Base-by-base conservation (phyloP, 2,329 filamentous ascomycete species). In the Colletotrichum lupini region DNA sequence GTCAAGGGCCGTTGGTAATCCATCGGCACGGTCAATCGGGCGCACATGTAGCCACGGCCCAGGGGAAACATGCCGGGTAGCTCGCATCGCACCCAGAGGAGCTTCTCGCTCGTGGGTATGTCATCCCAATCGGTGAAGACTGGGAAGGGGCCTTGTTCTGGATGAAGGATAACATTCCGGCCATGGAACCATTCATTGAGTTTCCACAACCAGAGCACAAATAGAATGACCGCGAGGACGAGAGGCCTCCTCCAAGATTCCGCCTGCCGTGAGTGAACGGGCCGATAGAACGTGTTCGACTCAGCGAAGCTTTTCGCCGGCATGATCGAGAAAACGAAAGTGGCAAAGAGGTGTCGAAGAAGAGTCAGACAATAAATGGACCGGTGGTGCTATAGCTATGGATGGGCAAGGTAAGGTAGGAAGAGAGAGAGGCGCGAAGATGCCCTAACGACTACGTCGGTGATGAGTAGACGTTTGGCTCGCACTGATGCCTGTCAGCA, bases 11-110 rank as follows among this genome's bases (percentile, higher is more conserved):
- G 81, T 70, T 81, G 77, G 72, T 87, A 86, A 75, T 87, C 85
- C 82, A 87, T 85, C 11, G 86, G 83, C 4, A 87, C 83, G 8
- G 84, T 85, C 11, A 87, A 80, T 26, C 85, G 81, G 56, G 86
- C 83, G 76, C 85, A 87, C 70, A 80, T 77, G 67, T 83, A 80
- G 32, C 72, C 74, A 2, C 67, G 58, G 28, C 35, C 67, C 9
- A 12, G 11, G 6, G 49, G 35, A 11, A 19, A 28, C 14, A 76
- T 77, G 78, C 84, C 68, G 66, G 65, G 28, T 22, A 74, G 73
- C 74, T 81, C 82, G 76, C 86, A 88, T 60, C 82, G 81, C 61
- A 84, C 81, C 84, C 85, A 88, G 73, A 77, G 75, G 5, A 88
- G 81, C 65, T 85, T 82, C 74, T 83, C 78, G 73, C 82, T 86